Conservation (phyloP, 2,329 filamentous ascomycete species). For the Lecanicillium sp. region DNA sequence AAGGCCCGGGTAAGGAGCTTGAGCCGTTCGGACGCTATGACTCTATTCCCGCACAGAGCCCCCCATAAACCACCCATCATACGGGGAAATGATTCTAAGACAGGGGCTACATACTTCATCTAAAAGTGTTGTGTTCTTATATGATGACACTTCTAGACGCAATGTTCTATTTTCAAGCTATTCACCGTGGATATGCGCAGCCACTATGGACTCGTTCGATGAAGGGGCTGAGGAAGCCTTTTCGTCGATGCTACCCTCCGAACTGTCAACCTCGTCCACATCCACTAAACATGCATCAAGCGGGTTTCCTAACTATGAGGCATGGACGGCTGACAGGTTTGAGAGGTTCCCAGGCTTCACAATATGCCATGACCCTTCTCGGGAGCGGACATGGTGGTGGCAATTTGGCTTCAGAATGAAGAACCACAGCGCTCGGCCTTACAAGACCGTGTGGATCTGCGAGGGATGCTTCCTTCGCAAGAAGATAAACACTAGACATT, state of each 20-base stretch:
- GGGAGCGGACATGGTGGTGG: constrained; percentile 3
- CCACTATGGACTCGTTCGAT: constrained; percentile 1
- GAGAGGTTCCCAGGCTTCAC: background rate
- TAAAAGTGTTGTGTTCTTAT: background rate
- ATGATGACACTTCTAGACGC: background rate
- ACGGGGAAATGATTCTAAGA: constrained; percentile 1
- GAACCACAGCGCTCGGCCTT: background rate
- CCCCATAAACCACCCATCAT: background rate
- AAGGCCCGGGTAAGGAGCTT: background rate
- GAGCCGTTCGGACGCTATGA: background rate
- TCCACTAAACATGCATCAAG: background rate
- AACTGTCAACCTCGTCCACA: background rate
- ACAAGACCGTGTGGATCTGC: background rate
- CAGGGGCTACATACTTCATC: background rate
- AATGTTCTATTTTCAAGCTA: background rate
- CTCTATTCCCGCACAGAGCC: constrained; percentile 1
- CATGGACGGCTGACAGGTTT: constrained; percentile 1
- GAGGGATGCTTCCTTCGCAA: constrained; percentile 5
- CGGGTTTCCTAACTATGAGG: constrained; percentile 1
- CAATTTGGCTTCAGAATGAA: constrained; percentile 6
- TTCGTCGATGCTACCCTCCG: background rate
- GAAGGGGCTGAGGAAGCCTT: background rate
- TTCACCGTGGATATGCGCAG: background rate
- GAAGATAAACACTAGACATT: constrained; percentile 3
- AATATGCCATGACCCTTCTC: constrained; percentile 4